Base-by-base conservation (phyloP, 306 rosid species). In the Leucaena leucocephala region DNA sequence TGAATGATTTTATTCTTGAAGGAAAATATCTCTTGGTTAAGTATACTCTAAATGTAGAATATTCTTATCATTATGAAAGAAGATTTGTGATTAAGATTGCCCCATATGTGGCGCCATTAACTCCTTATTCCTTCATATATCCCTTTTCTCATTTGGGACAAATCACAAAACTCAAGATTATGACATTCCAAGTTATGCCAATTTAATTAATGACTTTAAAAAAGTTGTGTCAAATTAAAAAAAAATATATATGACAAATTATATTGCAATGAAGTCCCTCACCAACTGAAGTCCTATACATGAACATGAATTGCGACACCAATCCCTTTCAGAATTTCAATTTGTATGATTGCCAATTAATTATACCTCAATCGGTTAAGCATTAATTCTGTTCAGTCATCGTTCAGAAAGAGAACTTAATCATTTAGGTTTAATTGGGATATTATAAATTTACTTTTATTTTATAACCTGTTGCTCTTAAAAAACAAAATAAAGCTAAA, bases 141-240 rank as follows among this genome's bases (percentile, higher is more conserved):
- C 27, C 42, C 19, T 0, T 21, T 33, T 61, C 12, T 62, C 8
- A 62, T 9, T 33, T 34, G 42, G 42, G 19, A 34, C 42, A 34
- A 34, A 62, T 62, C 3, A 12, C 58, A 50, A 75, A 62, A 58
- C n/a, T 46, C 43, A 62, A 40, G 0, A 19, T 42, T 49, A 63
- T 64, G 70, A 82, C 62, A 52, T 42, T 68, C 6, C 65, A 27
- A 59, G 17, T 59, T 27, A 27, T 11, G 65, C 14, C 65, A 59
- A 59, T 9, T 59, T 58, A 58, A 58, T 59, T 58, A 58, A 58
- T 21, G 14, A 36, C 64, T 19, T 58, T 4, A 21, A 58, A 58
- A 13, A 11, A 0, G 19, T 4, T 16, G 8, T 35, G 27, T 65
- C 71, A 17, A 65, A 65, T 65, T 38, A 2, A 9, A 13, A 33